phyloP scores from a whole-genome alignment of 805 yeast genomes.

The Candida endomychidarum region DNA sequence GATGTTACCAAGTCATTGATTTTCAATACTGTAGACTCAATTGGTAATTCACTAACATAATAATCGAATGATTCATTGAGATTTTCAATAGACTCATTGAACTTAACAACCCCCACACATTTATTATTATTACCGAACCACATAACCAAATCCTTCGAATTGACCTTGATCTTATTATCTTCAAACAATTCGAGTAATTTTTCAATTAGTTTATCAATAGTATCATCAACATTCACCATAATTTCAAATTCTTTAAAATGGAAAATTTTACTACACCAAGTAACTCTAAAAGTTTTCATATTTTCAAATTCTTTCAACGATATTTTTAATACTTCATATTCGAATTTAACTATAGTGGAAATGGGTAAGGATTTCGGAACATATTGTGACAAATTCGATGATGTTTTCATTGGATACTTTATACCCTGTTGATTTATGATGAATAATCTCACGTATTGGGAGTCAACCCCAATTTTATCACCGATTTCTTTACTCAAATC shows the following conservation, averaged over 20 bases:
- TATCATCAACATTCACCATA: constrained; percentile 62
- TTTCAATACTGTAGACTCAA: constrained; percentile 39
- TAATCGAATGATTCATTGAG: constrained; percentile 36
- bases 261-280: constrained; percentile 71
- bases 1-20: constrained; percentile 31
- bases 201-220: constrained; percentile 51
- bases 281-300: constrained; percentile 62
- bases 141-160: constrained; percentile 47
- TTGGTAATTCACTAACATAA: constrained; percentile 44
- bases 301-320: constrained; percentile 76
- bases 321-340: constrained; percentile 75
- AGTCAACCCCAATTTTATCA: constrained; percentile 48
- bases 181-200: constrained; percentile 57
- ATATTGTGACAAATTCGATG: constrained; percentile 36
- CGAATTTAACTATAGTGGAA: constrained; percentile 47
- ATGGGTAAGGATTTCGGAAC: constrained; percentile 46
- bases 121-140: constrained; percentile 54
- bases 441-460: constrained; percentile 64
- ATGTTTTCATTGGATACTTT: constrained; percentile 45
- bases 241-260: constrained; percentile 70
- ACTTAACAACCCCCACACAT: constrained; percentile 37
- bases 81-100: constrained; percentile 35
- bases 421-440: constrained; percentile 60
- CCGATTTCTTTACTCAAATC: constrained; percentile 66
- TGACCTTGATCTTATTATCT: constrained; percentile 36